These are phyloP conservation scores for Pseudogymnoascus destructans DNA, from an alignment of 2,329 filamentous ascomycete species.

Conservation along the genomic window DNA sequence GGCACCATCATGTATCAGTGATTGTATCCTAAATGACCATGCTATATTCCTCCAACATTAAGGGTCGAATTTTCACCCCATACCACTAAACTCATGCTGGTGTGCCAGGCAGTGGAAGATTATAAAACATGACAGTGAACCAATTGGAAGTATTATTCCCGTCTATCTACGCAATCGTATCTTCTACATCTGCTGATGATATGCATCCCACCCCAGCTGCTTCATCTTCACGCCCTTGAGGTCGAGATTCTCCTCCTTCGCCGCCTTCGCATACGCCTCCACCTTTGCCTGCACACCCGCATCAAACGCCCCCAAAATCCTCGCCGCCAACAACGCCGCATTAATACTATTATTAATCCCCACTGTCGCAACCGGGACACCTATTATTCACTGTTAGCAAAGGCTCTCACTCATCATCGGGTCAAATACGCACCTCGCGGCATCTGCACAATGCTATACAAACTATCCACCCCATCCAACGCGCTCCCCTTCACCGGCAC, in stretches of 20 bases:
- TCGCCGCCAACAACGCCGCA: conserved; percentile 56
- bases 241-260: conserved; percentile 47
- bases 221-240: conserved; percentile 46
- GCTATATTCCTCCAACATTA: background rate
- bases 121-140: background rate
- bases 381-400: conserved; percentile 33
- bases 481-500: conserved; percentile 64
- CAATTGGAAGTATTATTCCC: background rate
- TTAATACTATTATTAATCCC: conserved; percentile 73
- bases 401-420: conserved; percentile 31
- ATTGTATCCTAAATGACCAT: background rate
- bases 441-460: conserved; percentile 68
- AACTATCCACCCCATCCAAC: conserved; percentile 57
- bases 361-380: conserved; percentile 61
- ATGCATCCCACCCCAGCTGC: conserved; percentile 42
- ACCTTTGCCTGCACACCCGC: conserved; percentile 43
- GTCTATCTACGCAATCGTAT: background rate
- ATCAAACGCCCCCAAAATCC: conserved; percentile 50
- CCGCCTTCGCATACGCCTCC: conserved; percentile 44
- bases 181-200: conserved; percentile 23
- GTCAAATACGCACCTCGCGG: conserved; percentile 35
- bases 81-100: background rate
- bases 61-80: background rate
- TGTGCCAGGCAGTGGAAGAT: background rate
- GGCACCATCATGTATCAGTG: background rate